Base-by-base conservation (phyloP, 2,329 filamentous ascomycete species). In the Aureobasidium mangrovei region DNA sequence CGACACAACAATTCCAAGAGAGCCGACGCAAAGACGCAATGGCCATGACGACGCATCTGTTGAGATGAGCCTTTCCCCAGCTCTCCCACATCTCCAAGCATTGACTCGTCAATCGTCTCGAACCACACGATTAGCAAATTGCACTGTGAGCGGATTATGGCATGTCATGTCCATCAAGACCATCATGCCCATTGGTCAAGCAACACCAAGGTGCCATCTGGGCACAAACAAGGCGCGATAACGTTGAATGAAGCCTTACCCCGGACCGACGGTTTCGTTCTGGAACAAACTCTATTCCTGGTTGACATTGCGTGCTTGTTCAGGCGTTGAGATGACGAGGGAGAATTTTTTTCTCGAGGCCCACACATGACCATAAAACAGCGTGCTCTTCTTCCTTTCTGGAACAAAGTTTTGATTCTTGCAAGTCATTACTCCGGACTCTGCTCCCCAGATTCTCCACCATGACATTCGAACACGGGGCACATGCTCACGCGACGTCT, bases 401-500 rank as follows among this genome's bases (percentile, higher is more conserved):
- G 40, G 38, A 36, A 48, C 46, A 33, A 48, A 48, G 35, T 4
- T 27, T 28, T 27, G 44, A 10, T 28, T 6, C 4, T 33, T 18
- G 18, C 18, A 18, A 18, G 18, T 18, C 18, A 18, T 18, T 18
- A 18, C 18, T 18, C 18, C 18, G 18, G 18, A 18, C 18, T 18
- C 18, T 18, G 31, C 39, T 43, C 48, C 39, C 38, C 48, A 52
- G 48, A 36, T 36, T 52, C 12, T 42, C 39, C 31, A 12, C 39
- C 39, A 52, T 52, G 48, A 36, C 39, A 28, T 52, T 52, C 39
- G 39, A 43, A 31, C 48, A 52, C 24, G 48, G 48, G 48, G 48
- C 48, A 42, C 39, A 52, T 52, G 39, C 18, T 18, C 39, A 38
- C 32, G 48, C 39, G 28, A 38, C 39, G 5, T 10, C 4, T 24